A percentile compares a stretch with the other conserved stretches of the same genome.
These are phyloP conservation scores for Pneumocystis canis DNA, from an alignment of 1,139 yeast genomes.

Conservation along the genomic window DNA sequence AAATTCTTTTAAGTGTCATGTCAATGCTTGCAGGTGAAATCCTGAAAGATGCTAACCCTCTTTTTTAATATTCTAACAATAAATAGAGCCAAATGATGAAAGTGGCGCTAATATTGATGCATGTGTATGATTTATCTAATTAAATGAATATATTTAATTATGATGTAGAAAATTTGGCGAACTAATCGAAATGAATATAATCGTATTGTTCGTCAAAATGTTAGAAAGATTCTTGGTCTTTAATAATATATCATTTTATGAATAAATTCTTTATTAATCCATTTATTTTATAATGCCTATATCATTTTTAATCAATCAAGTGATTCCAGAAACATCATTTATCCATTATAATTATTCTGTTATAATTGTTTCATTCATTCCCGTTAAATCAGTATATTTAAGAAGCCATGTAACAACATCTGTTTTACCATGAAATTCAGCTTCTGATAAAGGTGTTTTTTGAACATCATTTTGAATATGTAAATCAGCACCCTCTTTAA, in stretches of 20 bases:
- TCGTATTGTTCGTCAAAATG: constrained; percentile 48
- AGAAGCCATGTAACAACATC: constrained; percentile 44
- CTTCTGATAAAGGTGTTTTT: constrained; percentile 79
- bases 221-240: constrained; percentile 50
- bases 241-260: constrained; percentile 17
- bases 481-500: constrained; percentile 73
- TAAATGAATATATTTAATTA: constrained; percentile 12
- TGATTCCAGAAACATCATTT: too few species aligned
- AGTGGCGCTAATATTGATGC: constrained; percentile 97
- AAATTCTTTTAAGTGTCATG: constrained; percentile 78
- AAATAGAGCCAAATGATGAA: constrained; percentile 73
- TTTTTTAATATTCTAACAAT: background rate
- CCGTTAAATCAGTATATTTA: constrained; percentile 15
- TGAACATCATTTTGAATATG: constrained; percentile 57
- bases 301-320: too few species aligned
- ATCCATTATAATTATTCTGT: background rate
- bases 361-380: background rate
- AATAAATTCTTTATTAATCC: too few species aligned
- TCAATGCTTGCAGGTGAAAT: constrained; percentile 60
- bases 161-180: constrained; percentile 57
- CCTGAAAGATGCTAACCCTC: background rate
- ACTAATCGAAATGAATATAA: constrained; percentile 59
- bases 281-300: too few species aligned
- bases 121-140: constrained; percentile 27
- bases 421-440: constrained; percentile 48